Conservation (phyloP, 2,329 filamentous ascomycete species). For the Paraphoma sp. region DNA sequence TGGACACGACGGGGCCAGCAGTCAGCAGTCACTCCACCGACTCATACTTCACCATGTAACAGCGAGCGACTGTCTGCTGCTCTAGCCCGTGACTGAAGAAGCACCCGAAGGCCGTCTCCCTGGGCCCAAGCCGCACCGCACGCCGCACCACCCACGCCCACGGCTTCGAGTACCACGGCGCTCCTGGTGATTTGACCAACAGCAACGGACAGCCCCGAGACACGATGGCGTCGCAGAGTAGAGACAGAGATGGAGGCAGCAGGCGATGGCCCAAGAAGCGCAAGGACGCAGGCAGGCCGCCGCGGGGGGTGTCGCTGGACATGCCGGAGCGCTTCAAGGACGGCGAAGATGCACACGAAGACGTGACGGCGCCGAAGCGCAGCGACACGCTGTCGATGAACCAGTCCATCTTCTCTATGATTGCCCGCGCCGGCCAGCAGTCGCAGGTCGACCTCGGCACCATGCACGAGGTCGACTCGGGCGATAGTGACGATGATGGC, state of each 20-base stretch:
- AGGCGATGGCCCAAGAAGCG: constrained; percentile 45
- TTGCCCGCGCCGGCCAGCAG: constrained; percentile 83
- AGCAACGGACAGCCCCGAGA: background rate
- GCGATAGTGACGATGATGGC: constrained; percentile 71
- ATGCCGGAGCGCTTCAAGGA: constrained; percentile 65
- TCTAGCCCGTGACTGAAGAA: constrained; percentile 16
- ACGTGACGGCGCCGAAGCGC: constrained; percentile 63
- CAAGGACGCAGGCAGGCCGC: constrained; percentile 34
- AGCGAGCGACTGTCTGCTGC: constrained; percentile 36
- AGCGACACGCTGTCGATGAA: constrained; percentile 74
- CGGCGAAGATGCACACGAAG: constrained; percentile 66
- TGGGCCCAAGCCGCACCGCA: constrained; percentile 17
- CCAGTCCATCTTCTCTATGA: constrained; percentile 91
- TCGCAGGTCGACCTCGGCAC: constrained; percentile 82
- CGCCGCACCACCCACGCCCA: constrained; percentile 18
- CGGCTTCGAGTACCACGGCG: constrained; percentile 6
- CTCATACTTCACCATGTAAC: constrained; percentile 43
- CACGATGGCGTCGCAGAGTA: constrained; percentile 45
- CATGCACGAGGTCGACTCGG: constrained; percentile 75
- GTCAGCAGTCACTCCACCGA: constrained; percentile 38
- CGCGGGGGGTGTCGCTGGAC: constrained; percentile 52
- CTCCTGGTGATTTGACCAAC: background rate
- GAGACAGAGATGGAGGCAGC: constrained; percentile 30
- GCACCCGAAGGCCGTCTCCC: background rate
- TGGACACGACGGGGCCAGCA: constrained; percentile 21